phyloP scores from a whole-genome alignment of 1,284 basidiomycete genomes.

The Trametes sp. region DNA sequence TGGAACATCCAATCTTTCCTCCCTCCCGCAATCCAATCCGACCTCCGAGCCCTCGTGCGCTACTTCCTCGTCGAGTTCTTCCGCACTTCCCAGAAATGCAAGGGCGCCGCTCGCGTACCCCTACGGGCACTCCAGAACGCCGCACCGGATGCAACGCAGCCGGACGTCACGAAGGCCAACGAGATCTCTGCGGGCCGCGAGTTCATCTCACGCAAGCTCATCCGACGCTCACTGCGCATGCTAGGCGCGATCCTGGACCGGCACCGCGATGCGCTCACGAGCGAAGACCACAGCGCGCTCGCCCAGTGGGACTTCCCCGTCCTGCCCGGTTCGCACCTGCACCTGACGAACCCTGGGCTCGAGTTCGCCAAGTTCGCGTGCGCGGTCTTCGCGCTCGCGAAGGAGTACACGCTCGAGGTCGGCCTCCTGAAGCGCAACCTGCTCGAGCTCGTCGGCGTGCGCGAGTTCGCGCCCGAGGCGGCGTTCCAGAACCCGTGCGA shows the following conservation, averaged over 20 bases:
- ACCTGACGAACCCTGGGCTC: conserved; percentile 79
- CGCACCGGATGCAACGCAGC: conserved; percentile 66
- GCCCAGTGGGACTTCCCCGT: conserved; percentile 82
- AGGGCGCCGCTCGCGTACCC: conserved; percentile 70
- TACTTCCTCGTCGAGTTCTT: conserved; percentile 91
- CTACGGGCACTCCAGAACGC: conserved; percentile 79
- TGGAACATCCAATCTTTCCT: conserved; percentile 97
- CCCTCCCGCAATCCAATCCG: conserved; percentile 81
- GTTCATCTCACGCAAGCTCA: conserved; percentile 85
- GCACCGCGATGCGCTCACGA: conserved; percentile 66
- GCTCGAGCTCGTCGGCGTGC: conserved; percentile 87
- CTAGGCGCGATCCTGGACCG: conserved; percentile 75
- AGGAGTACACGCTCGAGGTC: conserved; percentile 85
- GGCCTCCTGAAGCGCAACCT: conserved; percentile 90
- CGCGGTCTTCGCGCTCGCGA: conserved; percentile 82
- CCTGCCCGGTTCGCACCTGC: conserved; percentile 87
- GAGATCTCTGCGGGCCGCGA: conserved; percentile 75
- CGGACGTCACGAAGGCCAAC: conserved; percentile 72
- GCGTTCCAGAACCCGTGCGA: conserved; percentile 94
- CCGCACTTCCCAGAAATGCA: conserved; percentile 74
- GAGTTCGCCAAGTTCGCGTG: conserved; percentile 93
- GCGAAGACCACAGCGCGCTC: conserved; percentile 56
- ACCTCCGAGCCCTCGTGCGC: conserved; percentile 81
- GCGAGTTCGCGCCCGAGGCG: conserved; percentile 89
- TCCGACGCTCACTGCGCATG: conserved; percentile 80